Percentiles rank a stretch among this genome's conserved stretches.
phyloP scores from a whole-genome alignment of 2,329 filamentous ascomycete species.

The Cladosporium sp. region DNA sequence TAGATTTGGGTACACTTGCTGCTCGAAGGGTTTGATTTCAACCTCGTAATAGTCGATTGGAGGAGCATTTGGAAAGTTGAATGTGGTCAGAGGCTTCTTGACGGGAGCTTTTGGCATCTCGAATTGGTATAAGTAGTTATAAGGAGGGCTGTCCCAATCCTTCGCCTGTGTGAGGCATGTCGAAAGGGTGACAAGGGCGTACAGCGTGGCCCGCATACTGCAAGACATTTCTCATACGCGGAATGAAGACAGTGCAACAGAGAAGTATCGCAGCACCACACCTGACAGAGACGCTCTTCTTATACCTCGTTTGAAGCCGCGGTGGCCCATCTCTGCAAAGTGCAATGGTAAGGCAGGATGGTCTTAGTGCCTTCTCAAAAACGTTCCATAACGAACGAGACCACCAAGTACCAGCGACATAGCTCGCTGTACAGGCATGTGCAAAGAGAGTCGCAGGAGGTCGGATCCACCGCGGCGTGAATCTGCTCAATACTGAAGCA shows the following conservation, averaged over 20 bases:
- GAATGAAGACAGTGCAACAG: neutral
- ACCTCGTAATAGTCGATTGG: slow-evolving; percentile 47
- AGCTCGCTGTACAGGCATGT: neutral
- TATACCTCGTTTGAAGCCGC: no score
- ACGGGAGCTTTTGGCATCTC: slow-evolving; percentile 20
- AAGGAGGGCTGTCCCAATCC: slow-evolving; percentile 20
- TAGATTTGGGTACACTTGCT: slow-evolving; percentile 44
- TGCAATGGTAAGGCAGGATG: neutral
- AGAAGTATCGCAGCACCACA: neutral
- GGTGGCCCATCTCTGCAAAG: no score
- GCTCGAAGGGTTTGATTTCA: slow-evolving; percentile 37
- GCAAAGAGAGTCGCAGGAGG: neutral
- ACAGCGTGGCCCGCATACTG: neutral
- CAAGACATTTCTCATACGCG: neutral
- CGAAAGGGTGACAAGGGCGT: neutral
- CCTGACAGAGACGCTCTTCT: neutral
- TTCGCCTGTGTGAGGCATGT: neutral
- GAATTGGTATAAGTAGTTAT: slow-evolving; percentile 20
- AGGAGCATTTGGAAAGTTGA: slow-evolving; percentile 15
- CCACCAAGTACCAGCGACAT: neutral
- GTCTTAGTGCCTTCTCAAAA: no score
- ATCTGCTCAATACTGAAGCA: neutral
- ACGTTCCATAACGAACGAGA: neutral
- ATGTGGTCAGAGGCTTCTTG: slow-evolving; percentile 27
- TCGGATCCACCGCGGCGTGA: neutral